Conservation (phyloP, 805 yeast genomes). For the Kazachstania taianensis region DNA sequence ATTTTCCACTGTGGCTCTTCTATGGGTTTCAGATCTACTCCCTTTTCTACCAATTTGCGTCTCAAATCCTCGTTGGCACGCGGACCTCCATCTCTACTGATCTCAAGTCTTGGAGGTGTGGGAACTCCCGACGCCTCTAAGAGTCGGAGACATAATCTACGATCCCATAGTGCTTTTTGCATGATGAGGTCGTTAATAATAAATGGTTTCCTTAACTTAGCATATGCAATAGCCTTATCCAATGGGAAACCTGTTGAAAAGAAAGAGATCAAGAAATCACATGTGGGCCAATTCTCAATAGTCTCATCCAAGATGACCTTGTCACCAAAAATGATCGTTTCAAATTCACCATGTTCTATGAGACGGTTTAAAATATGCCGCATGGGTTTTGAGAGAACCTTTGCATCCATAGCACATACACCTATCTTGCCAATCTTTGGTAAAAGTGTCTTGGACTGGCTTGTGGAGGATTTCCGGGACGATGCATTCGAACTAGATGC, state of each 20-base stretch:
- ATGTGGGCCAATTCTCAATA: slow-evolving; percentile 97
- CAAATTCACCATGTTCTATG: slow-evolving; percentile 90
- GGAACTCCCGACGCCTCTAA: slow-evolving; percentile 78
- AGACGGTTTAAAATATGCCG: slow-evolving; percentile 78
- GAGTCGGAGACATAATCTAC: slow-evolving; percentile 74
- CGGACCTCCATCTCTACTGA: slow-evolving; percentile 96
- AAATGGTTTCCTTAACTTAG: slow-evolving; percentile 80
- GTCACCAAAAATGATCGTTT: slow-evolving; percentile 93
- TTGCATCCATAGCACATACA: slow-evolving; percentile 97
- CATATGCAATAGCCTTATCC: slow-evolving; percentile 89
- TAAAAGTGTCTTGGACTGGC: slow-evolving; percentile 31
- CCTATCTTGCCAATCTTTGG: slow-evolving; percentile 89
- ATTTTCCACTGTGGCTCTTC: slow-evolving; percentile 74
- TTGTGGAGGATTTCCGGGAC: slow-evolving; percentile 24
- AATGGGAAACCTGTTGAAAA: slow-evolving; percentile 95
- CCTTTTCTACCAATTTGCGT: slow-evolving; percentile 48
- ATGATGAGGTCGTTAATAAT: slow-evolving; percentile 78
- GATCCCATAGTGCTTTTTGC: slow-evolving; percentile 96
- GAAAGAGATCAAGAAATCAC: slow-evolving; percentile 88
- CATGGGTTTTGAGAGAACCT: slow-evolving; percentile 92
- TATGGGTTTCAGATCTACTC: slow-evolving; percentile 37
- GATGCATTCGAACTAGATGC: slow-evolving; percentile 16
- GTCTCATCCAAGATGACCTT: slow-evolving; percentile 89
- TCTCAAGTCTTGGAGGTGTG: slow-evolving; percentile 80
- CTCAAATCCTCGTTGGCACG: slow-evolving; percentile 59